Conservation (phyloP, 2,329 filamentous ascomycete genomes). For the Neopestalotiopsis sp. region DNA sequence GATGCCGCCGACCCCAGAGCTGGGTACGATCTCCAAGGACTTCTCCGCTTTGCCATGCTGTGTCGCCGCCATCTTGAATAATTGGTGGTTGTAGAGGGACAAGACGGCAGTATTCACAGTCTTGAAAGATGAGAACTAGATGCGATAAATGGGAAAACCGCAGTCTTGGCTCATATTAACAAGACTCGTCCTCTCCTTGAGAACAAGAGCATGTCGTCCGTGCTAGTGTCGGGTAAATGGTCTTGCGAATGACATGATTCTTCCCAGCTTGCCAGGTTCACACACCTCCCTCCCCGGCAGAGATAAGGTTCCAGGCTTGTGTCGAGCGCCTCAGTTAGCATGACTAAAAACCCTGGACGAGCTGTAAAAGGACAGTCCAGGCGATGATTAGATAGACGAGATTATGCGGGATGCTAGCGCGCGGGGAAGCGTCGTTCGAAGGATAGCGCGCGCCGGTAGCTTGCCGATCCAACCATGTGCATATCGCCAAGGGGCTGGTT, state of each 20-base stretch:
- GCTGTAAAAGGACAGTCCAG: background rate
- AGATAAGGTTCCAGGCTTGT: background rate
- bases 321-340: background rate
- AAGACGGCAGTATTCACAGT: background rate
- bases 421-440: background rate
- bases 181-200: background rate
- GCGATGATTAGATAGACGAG: background rate
- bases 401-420: slow-evolving; percentile 7
- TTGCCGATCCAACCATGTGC: background rate
- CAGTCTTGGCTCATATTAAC: background rate
- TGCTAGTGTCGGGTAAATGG: background rate
- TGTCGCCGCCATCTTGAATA: background rate
- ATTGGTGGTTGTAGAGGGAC: background rate
- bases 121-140: background rate
- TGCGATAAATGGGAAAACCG: background rate
- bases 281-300: background rate
- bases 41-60: slow-evolving; percentile 1
- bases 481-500: background rate
- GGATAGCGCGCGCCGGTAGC: background rate
- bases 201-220: background rate
- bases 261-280: background rate
- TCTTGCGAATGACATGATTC: background rate
- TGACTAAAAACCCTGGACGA: background rate
- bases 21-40: background rate
- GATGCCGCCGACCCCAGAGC: background rate